Base-by-base conservation (phyloP, 2,329 filamentous ascomycete genomes). In the Colletotrichum siamense region DNA sequence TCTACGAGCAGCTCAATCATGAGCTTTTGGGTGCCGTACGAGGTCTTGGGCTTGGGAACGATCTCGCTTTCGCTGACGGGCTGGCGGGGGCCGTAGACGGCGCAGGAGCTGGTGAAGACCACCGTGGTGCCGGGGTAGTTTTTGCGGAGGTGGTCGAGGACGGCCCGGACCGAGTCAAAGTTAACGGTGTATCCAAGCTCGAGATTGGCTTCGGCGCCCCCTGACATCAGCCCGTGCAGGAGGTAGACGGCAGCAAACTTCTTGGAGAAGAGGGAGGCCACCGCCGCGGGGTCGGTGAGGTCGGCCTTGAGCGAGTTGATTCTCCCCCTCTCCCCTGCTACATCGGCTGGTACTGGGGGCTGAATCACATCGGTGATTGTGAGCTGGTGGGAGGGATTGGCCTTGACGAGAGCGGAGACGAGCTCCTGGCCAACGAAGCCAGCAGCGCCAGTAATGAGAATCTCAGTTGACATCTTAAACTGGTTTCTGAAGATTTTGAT, bases 351-450 rank as follows among this genome's bases (percentile, higher is more conserved):
- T 4, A 91, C 82, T 0, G 89, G 86, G 1, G 90, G 91, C 65
- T 87, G 83, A 77, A 89, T 82, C 24, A 93, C 85, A 78, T 94
- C 92, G 10, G 90, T 91, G 59, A 93, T 85, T 66, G 88, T 87
- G 64, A 94, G 83, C 71, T 87, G 84, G 16, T 87, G 74, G 57
- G 79, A 80, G 2, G 81, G 78, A 3, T 81, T 78, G 4, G 82
- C 81, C 24, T 88, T 84, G 52, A 93, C 84, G 6, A 94, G 87
- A 49, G 91, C 88, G 65, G 87, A 86, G 4, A 91, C 88, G 26
- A 94, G 87, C 63, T 90, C 87, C 81, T 93, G 92, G 80, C 92
- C 92, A 76, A 94, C 90, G 82, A 94, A 93, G 77, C 92, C 92
- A 67, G 90, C 90, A 8, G 89, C 92, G 7, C 92, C 92, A 13